Evolutionary conservation across 164 flowering plant species (phyloP).

Genomic region (Piper betle): DNA sequence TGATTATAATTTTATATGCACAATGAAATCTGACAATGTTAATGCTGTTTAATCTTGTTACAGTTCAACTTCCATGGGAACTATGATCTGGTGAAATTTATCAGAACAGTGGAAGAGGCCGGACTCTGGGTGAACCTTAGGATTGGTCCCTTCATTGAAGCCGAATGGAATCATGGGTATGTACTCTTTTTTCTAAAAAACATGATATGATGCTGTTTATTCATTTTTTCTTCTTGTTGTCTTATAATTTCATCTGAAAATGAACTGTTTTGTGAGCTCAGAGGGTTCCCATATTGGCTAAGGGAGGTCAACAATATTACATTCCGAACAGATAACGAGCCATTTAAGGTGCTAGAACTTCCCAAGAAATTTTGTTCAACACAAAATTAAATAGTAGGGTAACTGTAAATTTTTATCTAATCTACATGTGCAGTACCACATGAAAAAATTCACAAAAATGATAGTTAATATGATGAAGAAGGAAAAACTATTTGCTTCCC

Average conservation of each 20-base stretch:
- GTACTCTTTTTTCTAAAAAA: background rate
- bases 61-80: constrained; percentile 42
- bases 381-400: no score
- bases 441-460: constrained; percentile 30
- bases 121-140: constrained; percentile 37
- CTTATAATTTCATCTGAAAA: no score
- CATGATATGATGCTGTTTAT: background rate
- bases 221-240: background rate
- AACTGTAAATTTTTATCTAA: no score
- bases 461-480: constrained; percentile 30
- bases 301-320: constrained; percentile 45
- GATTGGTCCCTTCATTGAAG: constrained; percentile 46
- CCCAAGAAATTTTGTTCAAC: no score
- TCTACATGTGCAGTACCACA: constrained; percentile 41
- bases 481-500: constrained; percentile 37
- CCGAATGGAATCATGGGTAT: constrained; percentile 44
- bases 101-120: constrained; percentile 22
- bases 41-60: background rate
- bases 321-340: constrained; percentile 22
- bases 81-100: constrained; percentile 38
- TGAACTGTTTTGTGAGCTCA: constrained; percentile 6
- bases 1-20: background rate
- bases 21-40: background rate
- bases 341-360: no score
- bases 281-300: constrained; percentile 80